Base-by-base conservation (phyloP, 345 rosid species). In the Atalantia buxifolia region DNA sequence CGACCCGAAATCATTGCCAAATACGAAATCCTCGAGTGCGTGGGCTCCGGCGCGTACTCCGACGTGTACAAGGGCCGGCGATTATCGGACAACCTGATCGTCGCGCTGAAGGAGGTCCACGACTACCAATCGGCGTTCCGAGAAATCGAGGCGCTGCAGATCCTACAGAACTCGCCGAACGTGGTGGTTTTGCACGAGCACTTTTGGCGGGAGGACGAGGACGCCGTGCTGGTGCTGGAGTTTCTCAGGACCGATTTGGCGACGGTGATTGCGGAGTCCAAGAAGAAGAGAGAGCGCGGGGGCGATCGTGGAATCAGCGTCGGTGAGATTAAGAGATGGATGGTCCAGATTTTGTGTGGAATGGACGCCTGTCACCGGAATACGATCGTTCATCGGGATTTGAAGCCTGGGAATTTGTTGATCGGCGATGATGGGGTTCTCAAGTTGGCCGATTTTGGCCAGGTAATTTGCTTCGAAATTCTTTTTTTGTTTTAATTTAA, bases 391-490 rank as follows among this genome's bases (percentile, higher is more conserved):
- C 99, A 96, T 82, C 88, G 99, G 75, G 99, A 96, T 84, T 87
- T 96, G 80, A 96, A 96, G 81, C 98, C 99, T 31, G 92, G 92
- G 72, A 96, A 96, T 83, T 72, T 96, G 86, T 85, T 96, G 85
- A 53, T 94, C 1, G 88, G 92, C 57, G 95, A 90, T 56, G 93
- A 91, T 66, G 98, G 98, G 8, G 84, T 86, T 64, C 97, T 96
- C 61, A 96, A 96, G 86, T 80, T 96, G 75, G 99, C 99, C 16
- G 98, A 96, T 92, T 96, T 96, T 72, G 99, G 99, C 21, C 99
- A 94, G 99, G 98, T 94, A 81, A 83, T 67, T 45, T 16, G n/a
- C 30, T 14, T 72, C 33, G 25, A 6, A 42, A 45, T 4, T 12
- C 35, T 0, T 25, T 13, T 25, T 42, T 9, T 42, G 8, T 45